A percentile compares a stretch with the other conserved stretches of the same genome.
phyloP scores from a whole-genome alignment of 2,329 filamentous ascomycete species.

The Claviceps sorghi region DNA sequence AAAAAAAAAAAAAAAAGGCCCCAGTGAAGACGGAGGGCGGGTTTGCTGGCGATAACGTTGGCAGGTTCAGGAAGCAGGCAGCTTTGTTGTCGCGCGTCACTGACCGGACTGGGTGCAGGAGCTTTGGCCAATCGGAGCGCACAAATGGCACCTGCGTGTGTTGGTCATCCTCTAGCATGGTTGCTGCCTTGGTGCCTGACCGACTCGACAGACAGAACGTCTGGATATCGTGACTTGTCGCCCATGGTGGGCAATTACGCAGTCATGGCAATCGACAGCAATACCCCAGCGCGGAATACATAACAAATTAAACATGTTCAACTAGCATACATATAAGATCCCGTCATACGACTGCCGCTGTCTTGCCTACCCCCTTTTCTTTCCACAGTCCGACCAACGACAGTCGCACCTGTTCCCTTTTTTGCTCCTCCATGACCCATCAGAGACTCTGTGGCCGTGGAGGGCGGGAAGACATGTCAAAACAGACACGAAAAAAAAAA shows the following conservation, averaged over 20 bases:
- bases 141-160: background rate
- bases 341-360: background rate
- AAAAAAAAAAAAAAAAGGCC: too few species aligned
- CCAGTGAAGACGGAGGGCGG: too few species aligned
- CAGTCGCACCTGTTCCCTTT: background rate
- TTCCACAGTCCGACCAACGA: background rate
- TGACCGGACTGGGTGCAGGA: background rate
- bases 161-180: background rate
- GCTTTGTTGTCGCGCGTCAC: slow-evolving; percentile 30
- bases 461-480: background rate
- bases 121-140: background rate
- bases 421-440: background rate
- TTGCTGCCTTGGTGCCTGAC: slow-evolving; percentile 3
- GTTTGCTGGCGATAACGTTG: too few species aligned
- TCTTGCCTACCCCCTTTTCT: background rate
- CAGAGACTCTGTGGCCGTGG: background rate
- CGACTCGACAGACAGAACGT: too few species aligned
- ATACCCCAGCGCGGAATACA: background rate
- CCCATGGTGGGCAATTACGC: background rate
- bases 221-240: too few species aligned
- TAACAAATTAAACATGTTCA: slow-evolving; percentile 3
- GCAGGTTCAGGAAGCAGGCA: slow-evolving; percentile 27
- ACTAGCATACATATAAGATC: slow-evolving; percentile 4
- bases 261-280: background rate
- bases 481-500: background rate